Percentiles rank a stretch among this genome's conserved stretches.
Evolutionary conservation across 306 rosid species (phyloP).

Genomic region (Quillaja saponaria): DNA sequence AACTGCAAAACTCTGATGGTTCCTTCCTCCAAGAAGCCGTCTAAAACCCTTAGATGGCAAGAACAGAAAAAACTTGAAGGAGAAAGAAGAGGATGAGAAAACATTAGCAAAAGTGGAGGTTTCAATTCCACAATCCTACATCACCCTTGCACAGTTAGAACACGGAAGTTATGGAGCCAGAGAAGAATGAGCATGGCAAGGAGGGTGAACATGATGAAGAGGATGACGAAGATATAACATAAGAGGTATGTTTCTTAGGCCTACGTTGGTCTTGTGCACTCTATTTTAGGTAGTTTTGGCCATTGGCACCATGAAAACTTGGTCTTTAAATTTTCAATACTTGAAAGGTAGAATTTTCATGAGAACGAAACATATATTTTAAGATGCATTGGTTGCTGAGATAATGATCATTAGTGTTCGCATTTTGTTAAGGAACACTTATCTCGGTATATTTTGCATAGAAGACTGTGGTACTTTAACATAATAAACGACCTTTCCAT

Average conservation of each 20-base stretch:
- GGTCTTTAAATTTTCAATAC: background rate
- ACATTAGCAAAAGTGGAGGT: conserved; percentile 77
- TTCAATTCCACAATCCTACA: conserved; percentile 87
- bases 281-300: conserved; percentile 18
- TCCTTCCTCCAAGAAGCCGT: conserved; percentile 51
- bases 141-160: conserved; percentile 83
- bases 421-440: too few relatives aligned
- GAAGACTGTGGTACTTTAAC: too few relatives aligned
- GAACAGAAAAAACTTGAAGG: conserved; percentile 66
- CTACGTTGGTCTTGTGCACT: conserved; percentile 5
- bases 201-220: conserved; percentile 61
- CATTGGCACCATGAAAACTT: background rate
- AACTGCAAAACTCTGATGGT: conserved; percentile 31
- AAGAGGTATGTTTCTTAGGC: conserved; percentile 56
- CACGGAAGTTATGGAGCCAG: conserved; percentile 60
- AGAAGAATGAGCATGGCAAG: conserved; percentile 64
- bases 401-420: too few relatives aligned
- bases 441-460: too few relatives aligned
- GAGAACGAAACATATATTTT: too few relatives aligned
- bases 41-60: conserved; percentile 66
- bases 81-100: conserved; percentile 78
- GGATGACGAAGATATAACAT: conserved; percentile 71
- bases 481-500: too few relatives aligned
- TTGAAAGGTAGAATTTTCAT: too few relatives aligned
- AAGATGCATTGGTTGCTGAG: too few relatives aligned